phyloP scores from a whole-genome alignment of 148 eudicot species.

The Persicaria tinctoria region DNA sequence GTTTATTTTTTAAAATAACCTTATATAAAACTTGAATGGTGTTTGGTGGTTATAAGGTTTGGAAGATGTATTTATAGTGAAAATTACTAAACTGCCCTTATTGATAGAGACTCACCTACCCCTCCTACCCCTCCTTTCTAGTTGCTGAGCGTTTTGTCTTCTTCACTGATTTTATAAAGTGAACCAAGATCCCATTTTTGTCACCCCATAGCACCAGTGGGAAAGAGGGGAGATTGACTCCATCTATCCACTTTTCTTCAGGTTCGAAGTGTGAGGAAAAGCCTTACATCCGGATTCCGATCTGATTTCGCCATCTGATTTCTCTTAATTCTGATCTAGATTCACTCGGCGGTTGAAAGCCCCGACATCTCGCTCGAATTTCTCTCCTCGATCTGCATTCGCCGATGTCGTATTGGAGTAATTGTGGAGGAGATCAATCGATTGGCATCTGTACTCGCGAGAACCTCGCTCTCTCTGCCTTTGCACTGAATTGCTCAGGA shows the following conservation, averaged over 20 bases:
- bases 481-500: slow-evolving; percentile 2
- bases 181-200: slow-evolving; percentile 11
- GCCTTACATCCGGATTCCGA: slow-evolving; percentile 2
- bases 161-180: background rate
- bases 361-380: background rate
- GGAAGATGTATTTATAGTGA: too few relatives aligned
- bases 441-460: background rate
- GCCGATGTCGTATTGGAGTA: background rate
- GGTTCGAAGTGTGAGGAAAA: background rate
- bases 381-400: background rate
- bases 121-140: too few relatives aligned
- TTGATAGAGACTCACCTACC: too few relatives aligned
- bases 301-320: background rate
- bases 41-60: too few relatives aligned
- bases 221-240: background rate
- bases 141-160: too few relatives aligned
- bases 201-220: slow-evolving; percentile 4
- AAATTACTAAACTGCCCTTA: too few relatives aligned
- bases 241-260: background rate
- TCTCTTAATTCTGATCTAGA: slow-evolving; percentile 3
- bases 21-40: too few relatives aligned
- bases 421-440: background rate
- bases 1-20: too few relatives aligned
- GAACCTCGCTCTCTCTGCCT: background rate
- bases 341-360: background rate